Evolutionary conservation across 2,329 filamentous ascomycete species (phyloP).

Genomic region (Clarireedia hainanense): DNA sequence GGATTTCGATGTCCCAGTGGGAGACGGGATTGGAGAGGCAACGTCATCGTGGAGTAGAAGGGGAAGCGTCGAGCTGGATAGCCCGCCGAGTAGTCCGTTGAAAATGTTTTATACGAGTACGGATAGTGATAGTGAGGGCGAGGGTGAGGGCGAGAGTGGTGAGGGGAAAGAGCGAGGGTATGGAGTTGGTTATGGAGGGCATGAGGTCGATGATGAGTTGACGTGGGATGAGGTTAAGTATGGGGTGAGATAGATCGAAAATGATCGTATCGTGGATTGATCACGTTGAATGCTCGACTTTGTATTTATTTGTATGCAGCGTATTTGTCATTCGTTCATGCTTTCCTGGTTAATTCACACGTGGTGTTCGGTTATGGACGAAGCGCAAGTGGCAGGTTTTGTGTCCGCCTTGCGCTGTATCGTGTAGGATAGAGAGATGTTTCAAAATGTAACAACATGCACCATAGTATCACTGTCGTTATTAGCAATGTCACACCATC

Average conservation of each 20-base stretch:
- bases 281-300: too few species aligned
- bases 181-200: neutral
- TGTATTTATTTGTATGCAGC: too few species aligned
- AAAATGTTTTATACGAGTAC: constrained; percentile 6
- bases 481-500: neutral
- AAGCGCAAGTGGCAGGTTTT: too few species aligned
- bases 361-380: too few species aligned
- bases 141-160: neutral
- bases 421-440: too few species aligned
- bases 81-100: constrained; percentile 10
- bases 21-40: neutral
- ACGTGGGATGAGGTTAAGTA: neutral
- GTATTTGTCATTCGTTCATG: too few species aligned
- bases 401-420: too few species aligned
- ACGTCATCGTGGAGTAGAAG: neutral
- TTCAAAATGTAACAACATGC: too few species aligned
- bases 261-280: too few species aligned
- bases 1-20: neutral
- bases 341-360: too few species aligned
- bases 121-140: constrained; percentile 2
- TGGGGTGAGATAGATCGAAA: neutral
- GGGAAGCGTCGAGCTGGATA: neutral
- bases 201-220: neutral
- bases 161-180: neutral
- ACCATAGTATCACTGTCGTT: too few species aligned